phyloP scores from a whole-genome alignment of 2,329 filamentous ascomycete genomes.

The Triangularia setosa region DNA sequence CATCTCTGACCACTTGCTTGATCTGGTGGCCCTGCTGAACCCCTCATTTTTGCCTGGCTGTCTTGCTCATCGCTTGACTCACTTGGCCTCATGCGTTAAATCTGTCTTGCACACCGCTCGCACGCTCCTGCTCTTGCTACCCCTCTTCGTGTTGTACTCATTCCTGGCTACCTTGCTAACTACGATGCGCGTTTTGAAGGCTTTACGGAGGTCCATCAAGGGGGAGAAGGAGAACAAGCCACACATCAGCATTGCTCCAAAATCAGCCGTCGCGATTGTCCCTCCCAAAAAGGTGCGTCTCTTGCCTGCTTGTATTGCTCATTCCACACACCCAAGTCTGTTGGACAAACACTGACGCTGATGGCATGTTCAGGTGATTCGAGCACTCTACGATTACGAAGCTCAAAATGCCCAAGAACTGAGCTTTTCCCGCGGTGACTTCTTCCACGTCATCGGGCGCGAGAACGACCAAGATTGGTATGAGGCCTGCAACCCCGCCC shows the following conservation, averaged over 20 bases:
- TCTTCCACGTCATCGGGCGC: constrained; percentile 94
- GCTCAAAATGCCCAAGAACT: constrained; percentile 74
- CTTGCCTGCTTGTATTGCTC: constrained; percentile 5
- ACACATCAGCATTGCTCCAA: constrained; percentile 74
- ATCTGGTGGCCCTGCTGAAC: constrained; percentile 5
- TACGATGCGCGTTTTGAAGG: constrained; percentile 52
- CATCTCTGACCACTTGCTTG: neutral
- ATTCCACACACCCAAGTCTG: neutral
- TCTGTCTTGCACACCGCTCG: neutral
- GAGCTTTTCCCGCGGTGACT: constrained; percentile 90
- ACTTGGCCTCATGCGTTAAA: neutral
- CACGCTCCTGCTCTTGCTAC: neutral
- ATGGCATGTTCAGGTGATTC: constrained; percentile 69
- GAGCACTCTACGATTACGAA: constrained; percentile 90
- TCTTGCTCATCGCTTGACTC: neutral
- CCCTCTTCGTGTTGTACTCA: neutral
- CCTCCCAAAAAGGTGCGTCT: constrained; percentile 85
- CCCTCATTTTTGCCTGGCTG: neutral
- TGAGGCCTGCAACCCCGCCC: constrained; percentile 91
- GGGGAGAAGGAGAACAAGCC: constrained; percentile 75
- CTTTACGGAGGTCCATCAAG: constrained; percentile 84
- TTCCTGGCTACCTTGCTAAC: constrained; percentile 34
- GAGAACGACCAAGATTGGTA: constrained; percentile 97
- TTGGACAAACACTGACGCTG: constrained; percentile 23
- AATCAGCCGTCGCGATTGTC: constrained; percentile 82